Base-by-base conservation (phyloP, 352 stramenopile species). In the Globisporangium canariense region DNA sequence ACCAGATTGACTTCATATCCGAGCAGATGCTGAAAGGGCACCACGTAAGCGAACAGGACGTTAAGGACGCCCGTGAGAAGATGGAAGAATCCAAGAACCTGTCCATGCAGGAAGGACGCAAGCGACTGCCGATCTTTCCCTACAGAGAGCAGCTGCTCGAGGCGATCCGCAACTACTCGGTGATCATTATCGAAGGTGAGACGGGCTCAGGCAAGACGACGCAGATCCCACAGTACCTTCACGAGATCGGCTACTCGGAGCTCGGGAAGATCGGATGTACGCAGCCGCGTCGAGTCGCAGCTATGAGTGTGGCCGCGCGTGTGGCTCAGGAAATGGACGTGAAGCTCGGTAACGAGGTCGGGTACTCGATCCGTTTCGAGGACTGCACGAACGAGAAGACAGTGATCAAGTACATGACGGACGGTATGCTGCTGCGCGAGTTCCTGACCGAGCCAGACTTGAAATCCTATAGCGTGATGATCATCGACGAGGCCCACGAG, bases 401-500 rank as follows among this genome's bases (percentile, higher is more conserved):
- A 1, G 74, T 96, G 30, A 93, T 99, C 60, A 98, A 98, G 75
- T 99, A 99, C 82, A 99, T 99, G 95, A 99, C 98, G 1, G 98
- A 99, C 74, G 98, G 98, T 72, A 99, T 99, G 97, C 76, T 99
- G 25, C 79, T 99, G 43, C 90, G 97, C 46, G 97, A 99, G 76
- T 99, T 99, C 68, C 76, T 99, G 51, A 99, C 94, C 4, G 97
- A 99, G 74, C 97, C 97, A 0, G 96, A 97, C 67, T 73, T 99
- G n/a, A 93, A 89, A 60, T 93, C 88, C 40, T 99, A 99, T 79
- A 98, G 82, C 34, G 96, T 98, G 46, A 98, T 99, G 78, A 98
- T 99, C 60, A 98, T 99, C 68, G 97, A 99, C 73, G 97, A 99
- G 78, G 97, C 98, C 16, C 98, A 99, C 73, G 98, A 99, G 72